phyloP scores from a whole-genome alignment of 1,284 basidiomycete genomes.

The Ceratobasidium sp. region DNA sequence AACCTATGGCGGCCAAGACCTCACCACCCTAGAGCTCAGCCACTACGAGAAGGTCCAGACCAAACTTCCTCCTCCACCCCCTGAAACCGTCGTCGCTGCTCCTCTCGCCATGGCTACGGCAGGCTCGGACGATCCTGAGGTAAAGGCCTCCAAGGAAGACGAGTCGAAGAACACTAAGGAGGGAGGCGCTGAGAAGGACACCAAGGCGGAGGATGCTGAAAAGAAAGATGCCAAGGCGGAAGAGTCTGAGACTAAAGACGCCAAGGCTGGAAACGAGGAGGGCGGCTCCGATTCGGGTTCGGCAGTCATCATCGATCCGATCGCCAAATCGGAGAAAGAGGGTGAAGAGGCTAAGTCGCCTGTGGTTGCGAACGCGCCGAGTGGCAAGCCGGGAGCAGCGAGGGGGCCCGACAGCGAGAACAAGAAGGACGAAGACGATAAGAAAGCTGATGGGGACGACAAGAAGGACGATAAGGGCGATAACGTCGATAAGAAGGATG shows the following conservation, averaged over 20 bases:
- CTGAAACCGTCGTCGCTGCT: not conserved
- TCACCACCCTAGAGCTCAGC: constrained; percentile 39
- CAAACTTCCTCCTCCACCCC: not conserved
- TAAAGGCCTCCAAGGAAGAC: not conserved
- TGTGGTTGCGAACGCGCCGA: not conserved
- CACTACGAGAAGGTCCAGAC: constrained; percentile 14
- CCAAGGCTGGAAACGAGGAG: not conserved
- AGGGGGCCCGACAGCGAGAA: not conserved
- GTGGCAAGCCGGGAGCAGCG: not conserved
- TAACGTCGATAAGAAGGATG: constrained; percentile 24
- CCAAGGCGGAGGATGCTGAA: not conserved
- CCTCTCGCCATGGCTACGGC: constrained; percentile 4
- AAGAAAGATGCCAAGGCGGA: not conserved
- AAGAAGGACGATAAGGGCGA: constrained; percentile 9
- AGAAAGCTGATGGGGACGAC: not conserved
- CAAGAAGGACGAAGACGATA: constrained; percentile 27
- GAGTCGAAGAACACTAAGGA: not conserved
- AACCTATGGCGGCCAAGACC: constrained; percentile 43
- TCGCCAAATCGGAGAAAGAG: not conserved
- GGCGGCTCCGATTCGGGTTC: constrained; percentile 16
- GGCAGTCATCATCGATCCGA: not conserved
- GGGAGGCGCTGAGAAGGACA: not conserved
- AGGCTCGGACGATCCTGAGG: not conserved
- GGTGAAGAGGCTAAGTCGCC: constrained; percentile 3
- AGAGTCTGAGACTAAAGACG: constrained; percentile 3